These are phyloP conservation scores for Septoria petroselini DNA, from an alignment of 2,329 filamentous ascomycete genomes.

Conservation along the genomic window DNA sequence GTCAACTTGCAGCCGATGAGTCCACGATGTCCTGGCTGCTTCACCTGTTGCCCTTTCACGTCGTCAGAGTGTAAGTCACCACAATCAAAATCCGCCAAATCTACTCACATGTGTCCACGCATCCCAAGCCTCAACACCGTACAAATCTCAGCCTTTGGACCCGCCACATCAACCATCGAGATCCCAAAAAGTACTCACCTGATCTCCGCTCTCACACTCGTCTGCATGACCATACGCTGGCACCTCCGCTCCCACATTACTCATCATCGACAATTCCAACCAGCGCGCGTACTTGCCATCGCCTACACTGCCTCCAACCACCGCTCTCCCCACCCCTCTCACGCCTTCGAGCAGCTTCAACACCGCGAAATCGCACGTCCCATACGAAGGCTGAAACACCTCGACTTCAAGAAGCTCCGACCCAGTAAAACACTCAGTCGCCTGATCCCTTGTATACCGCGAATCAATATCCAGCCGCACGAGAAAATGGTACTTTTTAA, in stretches of 20 bases:
- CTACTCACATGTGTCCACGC: conserved; percentile 11
- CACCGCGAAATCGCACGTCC: conserved; percentile 43
- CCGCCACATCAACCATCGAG: conserved; percentile 9
- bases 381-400: conserved; percentile 48
- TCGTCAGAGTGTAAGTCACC: too few relatives aligned
- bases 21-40: too few relatives aligned
- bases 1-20: not conserved
- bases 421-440: conserved; percentile 45
- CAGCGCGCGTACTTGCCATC: conserved; percentile 42
- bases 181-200: conserved; percentile 10
- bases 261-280: conserved; percentile 48
- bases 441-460: conserved; percentile 43
- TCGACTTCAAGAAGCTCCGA: conserved; percentile 50
- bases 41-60: too few relatives aligned
- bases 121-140: conserved; percentile 6
- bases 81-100: too few relatives aligned
- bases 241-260: conserved; percentile 33
- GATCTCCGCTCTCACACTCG: conserved; percentile 23
- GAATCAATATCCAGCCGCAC: conserved; percentile 52
- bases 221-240: conserved; percentile 26
- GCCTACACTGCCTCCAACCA: conserved; percentile 45
- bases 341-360: conserved; percentile 48
- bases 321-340: conserved; percentile 45
- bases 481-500: conserved; percentile 46
- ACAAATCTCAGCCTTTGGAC: conserved; percentile 5